Base-by-base conservation (phyloP, 1,284 basidiomycete genomes). In the Coniophora puteana region DNA sequence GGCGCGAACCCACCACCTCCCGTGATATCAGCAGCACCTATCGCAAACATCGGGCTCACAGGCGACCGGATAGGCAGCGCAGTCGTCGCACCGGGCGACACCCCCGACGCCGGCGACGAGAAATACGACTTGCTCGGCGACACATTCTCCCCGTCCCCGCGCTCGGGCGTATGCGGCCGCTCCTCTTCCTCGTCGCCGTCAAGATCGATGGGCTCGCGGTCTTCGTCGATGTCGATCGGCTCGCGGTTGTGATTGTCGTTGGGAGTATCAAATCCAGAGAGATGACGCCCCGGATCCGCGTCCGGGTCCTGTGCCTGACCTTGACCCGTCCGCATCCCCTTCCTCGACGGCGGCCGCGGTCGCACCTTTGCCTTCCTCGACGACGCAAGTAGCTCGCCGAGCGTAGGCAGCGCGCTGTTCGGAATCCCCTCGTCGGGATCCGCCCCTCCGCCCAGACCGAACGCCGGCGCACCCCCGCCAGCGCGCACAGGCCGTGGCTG, bases 61-160 rank as follows among this genome's bases (percentile, higher is more conserved):
- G 65, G 62, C 1, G 66, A 68, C 17, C 60, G 56, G 4, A 59
- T 49, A 32, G 56, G 41, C 33, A 64, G 22, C 35, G 62, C 63
- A 18, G 38, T 46, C 23, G 43, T 49, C 29, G 58, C 43, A 12
- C 47, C 48, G 14, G 57, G 60, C 8, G 56, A 58, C 10, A 57
- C 51, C 23, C 64, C 65, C 16, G 68, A 69, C 16, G 62, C 69
- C 4, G 66, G 66, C 3, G 67, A 67, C 21, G 71, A 72, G 47
- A 70, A 66, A 45, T 63, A 62, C 5, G 70, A 69, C 49, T 60
- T 68, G 11, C 60, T 46, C 21, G 66, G 62, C n/a, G 66, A 56
- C 11, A 57, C 41, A 33, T 51, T 43, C 27, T 49, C 54, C 36
- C 47, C 42, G 26, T 18, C 12, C 18, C 12, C 11, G 38, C 18